phyloP scores from a whole-genome alignment of 495 filamentous ascomycete genomes.

The Trypethelium eluteriae region DNA sequence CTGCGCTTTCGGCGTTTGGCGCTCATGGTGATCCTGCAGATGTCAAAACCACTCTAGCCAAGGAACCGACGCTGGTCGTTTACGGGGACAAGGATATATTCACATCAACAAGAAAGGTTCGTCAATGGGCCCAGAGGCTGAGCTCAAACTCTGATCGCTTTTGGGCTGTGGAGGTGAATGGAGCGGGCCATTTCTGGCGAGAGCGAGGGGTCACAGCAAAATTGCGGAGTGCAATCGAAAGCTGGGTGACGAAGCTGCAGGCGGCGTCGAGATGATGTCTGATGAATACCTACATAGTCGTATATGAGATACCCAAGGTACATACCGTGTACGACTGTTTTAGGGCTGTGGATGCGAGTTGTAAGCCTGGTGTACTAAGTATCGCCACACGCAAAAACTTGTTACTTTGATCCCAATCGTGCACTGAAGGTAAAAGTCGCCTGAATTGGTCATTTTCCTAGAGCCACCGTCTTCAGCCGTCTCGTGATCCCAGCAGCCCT shows the following conservation, averaged over 20 bases:
- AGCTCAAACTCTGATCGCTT: conserved; percentile 36
- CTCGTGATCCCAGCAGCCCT: too few relatives aligned
- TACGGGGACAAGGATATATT: conserved; percentile 78
- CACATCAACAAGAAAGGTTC: conserved; percentile 58
- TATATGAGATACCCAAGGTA: background rate
- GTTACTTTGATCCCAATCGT: too few relatives aligned
- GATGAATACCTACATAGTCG: background rate
- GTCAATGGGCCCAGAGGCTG: conserved; percentile 61
- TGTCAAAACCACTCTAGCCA: conserved; percentile 9
- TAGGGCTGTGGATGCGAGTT: too few relatives aligned
- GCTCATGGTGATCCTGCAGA: conserved; percentile 22
- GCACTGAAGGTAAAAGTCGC: too few relatives aligned
- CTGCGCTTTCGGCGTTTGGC: conserved; percentile 49
- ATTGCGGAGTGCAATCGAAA: conserved; percentile 43
- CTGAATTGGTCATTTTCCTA: too few relatives aligned
- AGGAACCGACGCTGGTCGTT: conserved; percentile 58
- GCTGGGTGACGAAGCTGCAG: conserved; percentile 34
- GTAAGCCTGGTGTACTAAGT: too few relatives aligned
- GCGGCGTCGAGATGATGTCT: background rate
- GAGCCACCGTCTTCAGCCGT: too few relatives aligned
- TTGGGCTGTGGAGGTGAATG: conserved; percentile 49
- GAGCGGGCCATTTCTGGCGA: conserved; percentile 79
- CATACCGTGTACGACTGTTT: background rate
- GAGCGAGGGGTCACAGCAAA: conserved; percentile 53
- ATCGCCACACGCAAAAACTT: too few relatives aligned